Evolutionary conservation across 345 rosid genomes (phyloP), one percentile per base, ranked within the genome.

Genomic region (Cardamine resedifolia): DNA sequence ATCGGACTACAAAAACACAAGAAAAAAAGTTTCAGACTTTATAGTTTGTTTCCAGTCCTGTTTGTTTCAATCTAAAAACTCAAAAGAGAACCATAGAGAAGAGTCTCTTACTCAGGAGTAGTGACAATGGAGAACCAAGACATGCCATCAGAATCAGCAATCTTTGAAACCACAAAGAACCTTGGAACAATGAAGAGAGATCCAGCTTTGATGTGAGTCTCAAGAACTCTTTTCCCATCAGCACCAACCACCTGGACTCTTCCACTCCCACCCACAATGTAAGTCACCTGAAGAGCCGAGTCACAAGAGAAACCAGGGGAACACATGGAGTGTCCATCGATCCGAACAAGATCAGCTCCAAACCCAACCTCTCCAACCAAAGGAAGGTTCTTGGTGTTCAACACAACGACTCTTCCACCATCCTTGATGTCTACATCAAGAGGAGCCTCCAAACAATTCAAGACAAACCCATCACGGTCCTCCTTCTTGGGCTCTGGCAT

Each of bases 221-320:
- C 96, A 75, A 93, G 53, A 20, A 89, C 96, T 78, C 94, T 84
- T 19, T 78, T 79, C 2, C 96, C 96, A 20, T 87, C 90, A 11
- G 84, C 76, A 8, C 96, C 98, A 15, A 90, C 97, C 3, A 93
- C 81, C 27, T 93, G 96, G 24, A 82, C 94, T 0, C 88, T 83
- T 16, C 97, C 97, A 15, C 92, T 78, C 0, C 97, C 97, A 16
- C 83, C 72, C 0, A 89, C 86, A 74, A 93, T 80, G 49, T 89
- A 87, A 27, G 96, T 93, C 48, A 93, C 98, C 64, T 93, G 98
- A 64, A 89, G 48, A 11, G 95, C 98, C 0, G 98, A 90, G 79
- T 93, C 98, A 66, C 97, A 90, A 1, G 98, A 94, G 62, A 94
- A 91, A 2, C 98, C 97, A 43, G 98, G 98, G 12, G 98, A 94